Base-by-base conservation (phyloP, 352 stramenopile genomes). In the Phytophthora constricta region DNA sequence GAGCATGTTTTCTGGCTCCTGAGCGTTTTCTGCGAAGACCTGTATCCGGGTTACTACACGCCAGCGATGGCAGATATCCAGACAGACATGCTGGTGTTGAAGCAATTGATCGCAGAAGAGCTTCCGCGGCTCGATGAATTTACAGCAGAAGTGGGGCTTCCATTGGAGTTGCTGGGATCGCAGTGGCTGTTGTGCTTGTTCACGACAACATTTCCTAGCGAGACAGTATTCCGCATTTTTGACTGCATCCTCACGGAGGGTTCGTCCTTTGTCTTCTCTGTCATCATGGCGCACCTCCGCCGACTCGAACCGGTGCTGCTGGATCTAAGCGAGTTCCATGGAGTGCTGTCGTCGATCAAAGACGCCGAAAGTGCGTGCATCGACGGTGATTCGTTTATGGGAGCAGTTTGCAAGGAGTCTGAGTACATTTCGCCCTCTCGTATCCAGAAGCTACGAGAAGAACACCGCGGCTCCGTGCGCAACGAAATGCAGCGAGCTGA, bases 121-220 rank as follows among this genome's bases (percentile, higher is more conserved):
- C 65, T 97, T 16, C 88, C 88, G 19, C 45, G 67, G 9, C 62
- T 97, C 0, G 75, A 96, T 14, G 77, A 86, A n/a, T 93, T 93
- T 50, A 88, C 90, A 2, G 65, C 76, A 11, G 73, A 93, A 22
- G 70, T 96, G 34, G 87, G 87, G 2, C 72, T 96, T 20, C 90
- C 89, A n/a, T 74, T 97, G 14, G 87, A 97, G 57, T 73, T 96
- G 2, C 62, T 97, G 4, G 91, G 91, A 2, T 95, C 89, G 8
- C 90, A 97, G 79, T 97, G 91, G 91, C 74, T 97, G 19, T 49
- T 97, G 9, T 97, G 91, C 57, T 64, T 97, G 17, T 97, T 97
- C 71, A 93, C 94, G 5, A 97, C 92, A 19, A 97, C 88, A 2
- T 93, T 97, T 22, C 88, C 87, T 4, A 85, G 86, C 33, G 90